Evolutionary conservation across 2,329 filamentous ascomycete genomes (phyloP), one percentile per base, ranked within the genome.

Genomic region (Fusarium lyarnte): DNA sequence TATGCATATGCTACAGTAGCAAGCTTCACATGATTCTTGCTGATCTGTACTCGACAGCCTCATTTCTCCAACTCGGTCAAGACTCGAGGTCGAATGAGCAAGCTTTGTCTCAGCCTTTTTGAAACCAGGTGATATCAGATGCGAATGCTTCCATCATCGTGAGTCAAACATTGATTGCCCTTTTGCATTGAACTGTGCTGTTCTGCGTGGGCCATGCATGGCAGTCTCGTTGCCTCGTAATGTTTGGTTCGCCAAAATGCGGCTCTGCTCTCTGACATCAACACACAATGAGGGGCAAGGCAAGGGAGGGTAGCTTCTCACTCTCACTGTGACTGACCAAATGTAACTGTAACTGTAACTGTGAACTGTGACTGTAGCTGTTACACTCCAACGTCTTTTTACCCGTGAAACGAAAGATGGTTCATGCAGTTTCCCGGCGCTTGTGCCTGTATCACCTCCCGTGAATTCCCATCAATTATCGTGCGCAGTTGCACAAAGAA

Each of bases 171-270:
- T 38, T 25, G 31, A 59, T 38, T 29, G 31, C 33, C 16, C n/a
- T 45, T 35, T 27, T 14, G 36, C 21, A 42, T 42, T 38, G 38
- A 53, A 29, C 11, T 9, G 19, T 27, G 38, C 25, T 47, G 25
- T 31, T 29, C 45, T 33, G 53, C n/a, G 41, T 62, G 53, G 31
- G 55, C 25, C 5, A 54, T 31, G 31, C 31, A 31, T 47, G 45
- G 14, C 7, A 31, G 11, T 8, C 29, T 23, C 8, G n/a, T n/a
- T 33, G 46, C 46, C 46, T 65, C 43, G 16, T 46, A 57, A n/a
- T 65, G 47, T 39, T n/a, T 65, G 58, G 62, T 65, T 64, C 62
- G 62, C 62, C 60, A 31, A 5, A 5, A 35, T 63, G 58, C 25
- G 58, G 62, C 58, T 65, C 58, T 53, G 62, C 39, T 25, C 4